Conservation (phyloP, 768 basidiomycete genomes). For the Lyophyllum atratum region DNA sequence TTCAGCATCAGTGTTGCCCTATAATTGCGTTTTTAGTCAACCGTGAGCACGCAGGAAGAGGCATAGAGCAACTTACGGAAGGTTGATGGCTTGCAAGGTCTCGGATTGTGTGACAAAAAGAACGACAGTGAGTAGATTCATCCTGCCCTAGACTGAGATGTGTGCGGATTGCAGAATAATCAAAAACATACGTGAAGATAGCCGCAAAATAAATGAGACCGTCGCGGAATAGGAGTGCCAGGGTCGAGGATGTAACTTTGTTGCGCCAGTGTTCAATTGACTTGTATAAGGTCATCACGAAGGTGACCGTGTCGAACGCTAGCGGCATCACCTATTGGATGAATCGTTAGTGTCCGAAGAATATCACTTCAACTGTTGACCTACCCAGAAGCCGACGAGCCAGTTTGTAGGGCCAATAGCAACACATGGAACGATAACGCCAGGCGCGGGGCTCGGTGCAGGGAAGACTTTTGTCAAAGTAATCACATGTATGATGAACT, state of each 20-base stretch:
- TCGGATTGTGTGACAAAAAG: slow-evolving; percentile 19
- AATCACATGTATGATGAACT: slow-evolving; percentile 18
- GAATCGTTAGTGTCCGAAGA: not conserved
- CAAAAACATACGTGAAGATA: slow-evolving; percentile 17
- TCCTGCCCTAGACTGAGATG: not conserved
- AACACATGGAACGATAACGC: slow-evolving; percentile 19
- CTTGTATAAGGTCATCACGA: slow-evolving; percentile 10
- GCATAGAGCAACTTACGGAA: slow-evolving; percentile 17
- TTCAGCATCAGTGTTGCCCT: slow-evolving; percentile 25
- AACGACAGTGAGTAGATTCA: slow-evolving; percentile 24
- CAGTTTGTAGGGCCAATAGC: slow-evolving; percentile 23
- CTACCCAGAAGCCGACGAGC: slow-evolving; percentile 26
- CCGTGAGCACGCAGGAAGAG: not conserved
- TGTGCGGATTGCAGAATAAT: not conserved
- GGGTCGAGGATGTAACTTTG: slow-evolving; percentile 1
- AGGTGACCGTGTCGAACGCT: slow-evolving; percentile 19
- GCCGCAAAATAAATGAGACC: slow-evolving; percentile 27
- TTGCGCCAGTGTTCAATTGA: slow-evolving; percentile 8
- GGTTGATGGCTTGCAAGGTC: slow-evolving; percentile 19
- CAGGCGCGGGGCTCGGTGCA: slow-evolving; percentile 12
- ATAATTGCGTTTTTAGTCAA: not conserved
- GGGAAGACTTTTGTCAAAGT: slow-evolving; percentile 19
- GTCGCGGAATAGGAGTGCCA: slow-evolving; percentile 15
- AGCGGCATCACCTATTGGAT: slow-evolving; percentile 1
- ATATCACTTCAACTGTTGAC: not conserved